These are phyloP conservation scores for Fragaria vesca DNA, from an alignment of 306 rosid genomes.

Conservation along the genomic window DNA sequence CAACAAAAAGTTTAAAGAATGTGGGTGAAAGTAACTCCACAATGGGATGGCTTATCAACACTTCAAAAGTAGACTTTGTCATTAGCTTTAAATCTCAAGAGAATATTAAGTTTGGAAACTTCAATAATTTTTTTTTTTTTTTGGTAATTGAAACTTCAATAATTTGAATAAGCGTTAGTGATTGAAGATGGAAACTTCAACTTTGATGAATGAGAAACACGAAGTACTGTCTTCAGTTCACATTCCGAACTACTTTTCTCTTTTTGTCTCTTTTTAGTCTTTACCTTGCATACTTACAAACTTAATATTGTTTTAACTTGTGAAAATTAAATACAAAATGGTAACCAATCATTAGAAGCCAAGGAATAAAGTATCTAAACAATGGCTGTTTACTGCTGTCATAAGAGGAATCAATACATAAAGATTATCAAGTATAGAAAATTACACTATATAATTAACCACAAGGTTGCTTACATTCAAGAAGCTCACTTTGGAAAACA, in stretches of 20 bases:
- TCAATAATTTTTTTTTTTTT: too few relatives aligned
- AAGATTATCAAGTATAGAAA: slow-evolving; percentile 10
- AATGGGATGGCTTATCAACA: slow-evolving; percentile 36
- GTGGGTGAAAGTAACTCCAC: slow-evolving; percentile 29
- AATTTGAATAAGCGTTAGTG: slow-evolving; percentile 17
- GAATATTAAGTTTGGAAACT: slow-evolving; percentile 18
- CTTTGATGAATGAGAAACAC: slow-evolving; percentile 33
- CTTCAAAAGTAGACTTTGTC: slow-evolving; percentile 33
- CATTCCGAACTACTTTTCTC: slow-evolving; percentile 13
- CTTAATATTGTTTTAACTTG: slow-evolving; percentile 8
- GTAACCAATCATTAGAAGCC: slow-evolving; percentile 12
- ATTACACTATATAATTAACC: neutral
- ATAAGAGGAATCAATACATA: slow-evolving; percentile 1
- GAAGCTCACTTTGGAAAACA: slow-evolving; percentile 31
- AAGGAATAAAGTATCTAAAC: neutral
- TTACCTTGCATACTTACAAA: slow-evolving; percentile 23
- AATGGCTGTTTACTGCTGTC: neutral
- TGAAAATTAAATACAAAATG: neutral
- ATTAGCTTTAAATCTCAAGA: slow-evolving; percentile 27
- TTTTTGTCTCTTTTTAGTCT: slow-evolving; percentile 6
- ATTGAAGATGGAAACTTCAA: slow-evolving; percentile 30
- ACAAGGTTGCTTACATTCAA: slow-evolving; percentile 14
- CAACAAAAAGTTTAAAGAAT: slow-evolving; percentile 32
- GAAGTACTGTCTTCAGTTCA: slow-evolving; percentile 28
- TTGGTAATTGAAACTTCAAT: slow-evolving; percentile 1